Conservation (phyloP, 345 rosid species). For the Citrus glauca region DNA sequence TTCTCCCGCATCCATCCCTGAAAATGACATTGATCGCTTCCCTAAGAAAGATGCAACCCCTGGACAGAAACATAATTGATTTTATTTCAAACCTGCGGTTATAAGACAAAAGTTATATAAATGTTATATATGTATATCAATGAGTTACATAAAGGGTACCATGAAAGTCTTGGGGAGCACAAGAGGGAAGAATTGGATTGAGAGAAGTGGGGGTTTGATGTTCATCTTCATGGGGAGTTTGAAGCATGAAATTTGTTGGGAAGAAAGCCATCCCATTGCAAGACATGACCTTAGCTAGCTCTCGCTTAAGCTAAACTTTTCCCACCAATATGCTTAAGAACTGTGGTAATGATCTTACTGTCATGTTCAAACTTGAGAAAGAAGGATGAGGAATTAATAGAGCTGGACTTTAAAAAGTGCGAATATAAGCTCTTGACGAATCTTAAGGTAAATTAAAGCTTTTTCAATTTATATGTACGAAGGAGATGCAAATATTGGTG, state of each 20-base stretch:
- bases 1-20: constrained; percentile 59
- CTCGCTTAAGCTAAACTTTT: not conserved
- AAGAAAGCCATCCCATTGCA: constrained; percentile 92
- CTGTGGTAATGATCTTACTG: constrained; percentile 7
- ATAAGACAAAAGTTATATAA: not conserved
- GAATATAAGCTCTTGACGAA: not conserved
- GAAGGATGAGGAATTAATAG: constrained; percentile 5
- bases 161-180: constrained; percentile 72
- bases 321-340: constrained; percentile 12
- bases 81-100: not conserved
- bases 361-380: constrained; percentile 14
- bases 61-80: constrained; percentile 21
- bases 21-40: constrained; percentile 71
- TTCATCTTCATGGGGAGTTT: constrained; percentile 61
- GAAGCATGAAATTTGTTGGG: constrained; percentile 84
- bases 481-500: constrained; percentile 25
- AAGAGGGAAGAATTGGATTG: constrained; percentile 64
- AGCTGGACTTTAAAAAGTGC: constrained; percentile 8
- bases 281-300: constrained; percentile 36
- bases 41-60: constrained; percentile 83
- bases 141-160: constrained; percentile 32
- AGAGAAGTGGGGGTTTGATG: constrained; percentile 55
- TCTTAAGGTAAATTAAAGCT: constrained; percentile 2
- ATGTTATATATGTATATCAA: too few relatives aligned
- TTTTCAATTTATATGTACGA: constrained; percentile 4